Conservation (phyloP, 345 rosid genomes). For the Salix brachista region DNA sequence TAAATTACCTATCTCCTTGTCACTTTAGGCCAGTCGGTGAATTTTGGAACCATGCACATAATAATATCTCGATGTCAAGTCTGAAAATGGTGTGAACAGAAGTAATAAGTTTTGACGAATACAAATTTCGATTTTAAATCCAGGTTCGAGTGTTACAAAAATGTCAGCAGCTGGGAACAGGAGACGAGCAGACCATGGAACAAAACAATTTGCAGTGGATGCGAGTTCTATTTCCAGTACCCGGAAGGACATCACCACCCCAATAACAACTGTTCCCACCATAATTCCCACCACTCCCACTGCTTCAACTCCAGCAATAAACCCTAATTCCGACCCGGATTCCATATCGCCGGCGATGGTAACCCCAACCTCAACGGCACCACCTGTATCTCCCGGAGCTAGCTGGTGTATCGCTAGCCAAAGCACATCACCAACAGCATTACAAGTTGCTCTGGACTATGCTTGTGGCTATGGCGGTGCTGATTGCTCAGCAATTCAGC, state of each 20-base stretch:
- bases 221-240: conserved; percentile 6
- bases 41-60: background rate
- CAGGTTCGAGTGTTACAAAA: conserved; percentile 29
- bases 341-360: conserved; percentile 28
- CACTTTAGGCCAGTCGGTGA: background rate
- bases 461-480: conserved; percentile 87
- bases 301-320: conserved; percentile 30
- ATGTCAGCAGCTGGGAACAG: conserved; percentile 1
- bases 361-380: conserved; percentile 15
- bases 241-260: conserved; percentile 56
- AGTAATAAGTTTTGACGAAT: background rate
- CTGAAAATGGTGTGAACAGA: background rate
- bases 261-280: conserved; percentile 54
- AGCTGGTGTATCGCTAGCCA: conserved; percentile 90
- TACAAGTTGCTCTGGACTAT: conserved; percentile 81
- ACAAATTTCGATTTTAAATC: background rate
- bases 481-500: conserved; percentile 65
- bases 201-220: background rate
- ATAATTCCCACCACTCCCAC: conserved; percentile 32
- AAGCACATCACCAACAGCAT: conserved; percentile 49
- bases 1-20: background rate
- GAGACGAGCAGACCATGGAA: background rate
- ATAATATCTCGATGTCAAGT: background rate
- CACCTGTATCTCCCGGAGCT: conserved; percentile 33
- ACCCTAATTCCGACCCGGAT: conserved; percentile 37